Percentiles rank a stretch among this genome's conserved stretches.
Conservation (phyloP, 306 rosid species). For the Acmispon strigosus region DNA sequence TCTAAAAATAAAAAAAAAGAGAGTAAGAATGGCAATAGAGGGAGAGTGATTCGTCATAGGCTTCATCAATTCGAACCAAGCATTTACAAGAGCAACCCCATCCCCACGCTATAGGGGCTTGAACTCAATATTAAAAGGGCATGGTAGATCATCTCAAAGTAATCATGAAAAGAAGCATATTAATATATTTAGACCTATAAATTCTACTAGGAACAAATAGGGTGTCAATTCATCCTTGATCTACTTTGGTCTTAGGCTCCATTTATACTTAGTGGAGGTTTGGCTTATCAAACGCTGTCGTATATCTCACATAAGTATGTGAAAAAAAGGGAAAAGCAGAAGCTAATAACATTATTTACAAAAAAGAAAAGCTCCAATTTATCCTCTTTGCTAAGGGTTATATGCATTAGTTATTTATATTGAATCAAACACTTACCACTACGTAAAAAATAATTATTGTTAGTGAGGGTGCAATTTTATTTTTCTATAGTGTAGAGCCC, state of each 20-base stretch:
- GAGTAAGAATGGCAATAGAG: background rate
- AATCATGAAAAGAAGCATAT: background rate
- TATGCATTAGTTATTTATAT: too few species aligned
- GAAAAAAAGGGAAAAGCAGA: background rate
- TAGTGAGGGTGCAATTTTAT: too few species aligned
- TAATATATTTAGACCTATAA: background rate
- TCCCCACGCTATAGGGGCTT: constrained; percentile 9
- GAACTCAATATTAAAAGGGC: background rate
- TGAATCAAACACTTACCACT: too few species aligned
- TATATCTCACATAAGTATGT: too few species aligned
- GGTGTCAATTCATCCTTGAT: background rate
- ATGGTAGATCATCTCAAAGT: constrained; percentile 4
- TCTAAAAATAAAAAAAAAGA: too few species aligned
- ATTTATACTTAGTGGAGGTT: background rate
- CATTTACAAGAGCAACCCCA: background rate
- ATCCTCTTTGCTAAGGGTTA: too few species aligned
- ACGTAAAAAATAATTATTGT: too few species aligned
- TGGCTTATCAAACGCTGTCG: background rate
- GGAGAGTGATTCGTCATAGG: background rate
- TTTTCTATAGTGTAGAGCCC: too few species aligned
- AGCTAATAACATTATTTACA: background rate
- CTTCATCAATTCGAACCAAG: constrained; percentile 5
- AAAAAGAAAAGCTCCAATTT: background rate
- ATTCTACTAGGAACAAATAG: background rate
- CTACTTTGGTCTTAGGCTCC: background rate